Conservation (phyloP, 2,329 filamentous ascomycete species). For the Botrytis paeoniae region DNA sequence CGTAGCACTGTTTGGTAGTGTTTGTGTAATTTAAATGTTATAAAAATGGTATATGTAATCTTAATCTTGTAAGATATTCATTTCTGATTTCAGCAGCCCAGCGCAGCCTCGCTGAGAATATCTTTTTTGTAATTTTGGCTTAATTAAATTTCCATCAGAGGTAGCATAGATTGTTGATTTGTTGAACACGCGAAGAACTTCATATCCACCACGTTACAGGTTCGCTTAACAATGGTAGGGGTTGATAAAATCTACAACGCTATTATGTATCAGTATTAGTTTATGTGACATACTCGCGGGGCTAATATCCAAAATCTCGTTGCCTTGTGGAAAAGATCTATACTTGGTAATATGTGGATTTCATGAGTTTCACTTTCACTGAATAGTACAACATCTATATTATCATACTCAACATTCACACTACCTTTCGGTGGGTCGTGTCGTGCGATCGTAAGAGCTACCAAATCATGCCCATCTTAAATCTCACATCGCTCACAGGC, state of each 20-base stretch:
- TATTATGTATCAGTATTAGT: not conserved
- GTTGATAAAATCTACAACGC: not conserved
- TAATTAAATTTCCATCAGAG: not conserved
- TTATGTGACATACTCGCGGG: slow-evolving; percentile 4
- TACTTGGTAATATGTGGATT: slow-evolving; percentile 11
- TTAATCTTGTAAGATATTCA: slow-evolving; percentile 9
- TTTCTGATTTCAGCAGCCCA: slow-evolving; percentile 1
- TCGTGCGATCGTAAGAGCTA: not conserved
- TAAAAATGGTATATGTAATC: slow-evolving; percentile 20
- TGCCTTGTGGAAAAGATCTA: slow-evolving; percentile 15
- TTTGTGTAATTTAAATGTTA: not conserved
- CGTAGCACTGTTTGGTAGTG: slow-evolving; percentile 10
- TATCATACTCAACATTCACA: not conserved
- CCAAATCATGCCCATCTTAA: not conserved
- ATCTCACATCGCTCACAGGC: slow-evolving; percentile 7
- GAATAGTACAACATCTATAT: not conserved
- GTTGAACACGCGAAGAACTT: not conserved
- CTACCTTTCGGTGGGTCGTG: not conserved
- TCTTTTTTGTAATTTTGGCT: not conserved
- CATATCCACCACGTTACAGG: not conserved
- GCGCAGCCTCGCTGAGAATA: slow-evolving; percentile 4
- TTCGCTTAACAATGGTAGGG: slow-evolving; percentile 5
- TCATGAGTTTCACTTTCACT: not conserved
- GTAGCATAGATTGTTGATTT: not conserved
- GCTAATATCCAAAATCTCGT: slow-evolving; percentile 16